Percentiles rank a stretch among this genome's conserved stretches.
Conservation (phyloP, 805 yeast genomes). For the Teunomyces lycoperdinae region DNA sequence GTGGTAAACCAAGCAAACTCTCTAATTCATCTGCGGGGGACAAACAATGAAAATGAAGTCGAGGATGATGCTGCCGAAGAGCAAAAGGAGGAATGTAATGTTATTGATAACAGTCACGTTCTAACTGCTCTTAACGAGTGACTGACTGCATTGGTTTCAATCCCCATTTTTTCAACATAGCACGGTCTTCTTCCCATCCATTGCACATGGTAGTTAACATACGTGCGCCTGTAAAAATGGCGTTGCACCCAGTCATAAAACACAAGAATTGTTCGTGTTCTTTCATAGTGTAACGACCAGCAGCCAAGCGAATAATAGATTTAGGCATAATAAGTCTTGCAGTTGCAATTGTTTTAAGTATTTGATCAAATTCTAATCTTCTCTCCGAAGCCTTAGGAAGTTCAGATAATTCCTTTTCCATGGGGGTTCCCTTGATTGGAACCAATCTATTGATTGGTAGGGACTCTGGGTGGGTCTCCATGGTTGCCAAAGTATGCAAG, state of each 20-base stretch:
- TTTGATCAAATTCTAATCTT: constrained; percentile 55
- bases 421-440: constrained; percentile 77
- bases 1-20: constrained; percentile 22
- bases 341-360: constrained; percentile 69
- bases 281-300: constrained; percentile 79
- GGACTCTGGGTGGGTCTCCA: constrained; percentile 76
- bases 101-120: not conserved
- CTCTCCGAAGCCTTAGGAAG: constrained; percentile 33
- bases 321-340: constrained; percentile 75
- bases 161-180: constrained; percentile 70
- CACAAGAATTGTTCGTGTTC: constrained; percentile 73
- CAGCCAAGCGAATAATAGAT: constrained; percentile 70
- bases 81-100: not conserved
- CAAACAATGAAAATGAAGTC: not conserved
- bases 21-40: constrained; percentile 9
- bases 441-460: constrained; percentile 77
- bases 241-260: constrained; percentile 76
- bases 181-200: constrained; percentile 80
- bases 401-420: constrained; percentile 51
- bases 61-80: constrained; percentile 4
- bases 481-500: constrained; percentile 60
- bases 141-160: constrained; percentile 47
- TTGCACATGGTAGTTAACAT: constrained; percentile 82
- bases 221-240: constrained; percentile 76
- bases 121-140: constrained; percentile 6